These are phyloP conservation scores for Earliella scabrosa DNA, from an alignment of 1,284 basidiomycete species.

Conservation along the genomic window DNA sequence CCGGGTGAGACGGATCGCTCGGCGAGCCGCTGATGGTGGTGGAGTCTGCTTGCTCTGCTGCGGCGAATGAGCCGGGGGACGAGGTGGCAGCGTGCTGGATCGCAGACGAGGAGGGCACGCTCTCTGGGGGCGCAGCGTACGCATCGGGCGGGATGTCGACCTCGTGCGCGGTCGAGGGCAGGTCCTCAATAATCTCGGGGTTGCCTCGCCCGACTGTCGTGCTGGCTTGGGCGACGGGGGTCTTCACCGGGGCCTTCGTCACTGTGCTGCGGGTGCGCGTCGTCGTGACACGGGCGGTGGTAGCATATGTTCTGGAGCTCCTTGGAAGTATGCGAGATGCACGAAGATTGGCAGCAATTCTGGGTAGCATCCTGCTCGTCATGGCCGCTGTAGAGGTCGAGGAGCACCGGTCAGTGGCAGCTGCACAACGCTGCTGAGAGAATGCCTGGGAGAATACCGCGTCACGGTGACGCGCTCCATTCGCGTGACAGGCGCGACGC, in stretches of 20 bases:
- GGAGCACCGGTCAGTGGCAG: too few species aligned
- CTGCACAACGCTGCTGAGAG: background rate
- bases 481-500: slow-evolving; percentile 20
- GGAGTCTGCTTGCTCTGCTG: slow-evolving; percentile 15
- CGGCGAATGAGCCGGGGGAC: background rate
- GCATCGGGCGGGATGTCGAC: slow-evolving; percentile 23
- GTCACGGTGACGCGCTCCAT: slow-evolving; percentile 13
- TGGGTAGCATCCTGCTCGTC: slow-evolving; percentile 13
- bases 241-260: slow-evolving; percentile 3
- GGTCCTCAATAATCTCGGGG: slow-evolving; percentile 19
- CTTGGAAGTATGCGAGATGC: background rate
- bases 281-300: slow-evolving; percentile 8
- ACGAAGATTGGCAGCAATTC: slow-evolving; percentile 5
- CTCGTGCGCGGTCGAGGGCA: slow-evolving; percentile 26
- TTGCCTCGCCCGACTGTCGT: slow-evolving; percentile 26
- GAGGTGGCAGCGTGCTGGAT: slow-evolving; percentile 1
- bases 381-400: slow-evolving; percentile 8
- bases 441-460: background rate
- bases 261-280: background rate
- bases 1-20: slow-evolving; percentile 35
- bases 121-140: slow-evolving; percentile 25
- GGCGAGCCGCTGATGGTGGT: slow-evolving; percentile 10
- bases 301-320: slow-evolving; percentile 21
- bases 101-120: slow-evolving; percentile 31
- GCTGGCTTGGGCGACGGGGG: slow-evolving; percentile 23